Evolutionary conservation across 1,284 basidiomycete genomes (phyloP), one percentile per base, ranked within the genome.

Genomic region (Rhizoctonia solani): DNA sequence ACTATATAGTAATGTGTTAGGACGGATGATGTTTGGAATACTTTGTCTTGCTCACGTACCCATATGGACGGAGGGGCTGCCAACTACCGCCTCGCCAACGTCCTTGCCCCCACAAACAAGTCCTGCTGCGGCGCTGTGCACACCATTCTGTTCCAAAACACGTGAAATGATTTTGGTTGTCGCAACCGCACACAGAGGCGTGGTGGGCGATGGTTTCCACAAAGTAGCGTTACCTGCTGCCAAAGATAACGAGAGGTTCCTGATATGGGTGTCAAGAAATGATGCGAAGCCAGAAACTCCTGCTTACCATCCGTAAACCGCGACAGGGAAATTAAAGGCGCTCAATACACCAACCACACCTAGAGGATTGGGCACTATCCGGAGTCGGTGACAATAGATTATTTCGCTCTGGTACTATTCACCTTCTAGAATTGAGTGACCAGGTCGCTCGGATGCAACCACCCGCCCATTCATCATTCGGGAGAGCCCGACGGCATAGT

Each of bases 271-370:
- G 37, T 8, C 9, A 8, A 8, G 16, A 8, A 39, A 16, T 16
- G 16, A 73, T 73, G 46, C 23, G 53, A 25, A 23, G 69, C 46
- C 34, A 6, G 46, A 69, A 68, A 34, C 25, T 67, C 0, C 21
- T n/a, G 42, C 76, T 46, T 75, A 88, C 90, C 92, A 93, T 72
- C 89, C 92, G 76, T 93, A 94, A 50, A 93, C 89, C 49, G 93
- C 92, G 50, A 95, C 89, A 6, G 95, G 95, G 77, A 97, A 97
- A 77, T 97, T 97, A 82, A 96, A 96, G 0, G 94, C 94, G 0
- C 79, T 91, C 61, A 97, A 80, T 8, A 98, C 90, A 2, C 87
- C 94, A n/a, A 97, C 88, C 2, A 95, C 87, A 16, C 95, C 95
- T 2, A 98, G 82, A 13, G 95, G 95, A 75, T 97, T 97, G 16